Conservation (phyloP, 139 green algal genomes). For the Micractinium conductrix region DNA sequence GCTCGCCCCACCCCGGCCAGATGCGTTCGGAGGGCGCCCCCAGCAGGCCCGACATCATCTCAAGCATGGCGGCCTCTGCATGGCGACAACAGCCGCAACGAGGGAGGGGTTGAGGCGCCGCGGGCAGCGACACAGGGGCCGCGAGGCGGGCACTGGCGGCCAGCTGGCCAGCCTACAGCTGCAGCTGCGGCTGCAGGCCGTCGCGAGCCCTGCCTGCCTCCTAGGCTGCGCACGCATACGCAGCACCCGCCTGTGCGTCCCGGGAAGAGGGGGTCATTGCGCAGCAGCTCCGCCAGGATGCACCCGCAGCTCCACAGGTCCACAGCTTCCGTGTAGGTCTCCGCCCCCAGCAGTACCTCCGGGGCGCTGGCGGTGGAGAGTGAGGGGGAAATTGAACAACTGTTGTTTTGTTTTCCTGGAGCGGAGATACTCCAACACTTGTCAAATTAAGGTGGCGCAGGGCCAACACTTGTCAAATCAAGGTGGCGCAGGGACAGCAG, state of each 20-base stretch:
- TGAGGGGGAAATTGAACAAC: no score
- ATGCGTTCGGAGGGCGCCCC: constrained; percentile 66
- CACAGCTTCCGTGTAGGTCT: constrained; percentile 58
- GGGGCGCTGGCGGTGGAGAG: constrained; percentile 53
- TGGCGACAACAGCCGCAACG: no score
- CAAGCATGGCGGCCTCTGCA: constrained; percentile 60
- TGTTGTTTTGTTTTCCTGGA: no score
- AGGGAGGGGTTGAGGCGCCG: background rate
- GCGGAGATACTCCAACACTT: no score
- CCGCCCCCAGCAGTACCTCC: constrained; percentile 60
- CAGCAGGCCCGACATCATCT: constrained; percentile 64
- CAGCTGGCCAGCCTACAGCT: no score
- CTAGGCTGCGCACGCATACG: background rate
- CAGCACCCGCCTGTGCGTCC: constrained; percentile 31
- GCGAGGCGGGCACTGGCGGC: background rate
- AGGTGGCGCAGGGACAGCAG: no score
- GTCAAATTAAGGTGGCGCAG: no score
- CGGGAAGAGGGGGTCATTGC: constrained; percentile 69
- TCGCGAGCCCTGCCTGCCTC: no score
- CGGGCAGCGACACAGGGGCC: background rate
- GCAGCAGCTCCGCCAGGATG: constrained; percentile 79
- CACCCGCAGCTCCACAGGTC: constrained; percentile 81
- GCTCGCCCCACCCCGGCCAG: constrained; percentile 62
- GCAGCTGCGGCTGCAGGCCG: no score
- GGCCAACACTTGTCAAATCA: no score